Conservation (phyloP, 495 filamentous ascomycete species). For the Trichoderma virens region DNA sequence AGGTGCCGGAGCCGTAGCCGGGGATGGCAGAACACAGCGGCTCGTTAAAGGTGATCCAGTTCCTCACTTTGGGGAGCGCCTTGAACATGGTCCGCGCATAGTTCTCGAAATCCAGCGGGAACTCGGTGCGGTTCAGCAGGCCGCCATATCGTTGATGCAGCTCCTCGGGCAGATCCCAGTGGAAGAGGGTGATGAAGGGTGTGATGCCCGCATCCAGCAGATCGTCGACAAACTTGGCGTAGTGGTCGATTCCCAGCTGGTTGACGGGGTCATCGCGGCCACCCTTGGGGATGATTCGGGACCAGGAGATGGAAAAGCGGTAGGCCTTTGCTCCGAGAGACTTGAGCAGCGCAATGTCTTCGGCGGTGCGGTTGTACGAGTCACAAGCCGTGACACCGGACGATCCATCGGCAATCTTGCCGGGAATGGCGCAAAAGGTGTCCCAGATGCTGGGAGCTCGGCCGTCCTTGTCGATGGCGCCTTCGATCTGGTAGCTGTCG, state of each 20-base stretch:
- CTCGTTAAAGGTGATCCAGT: constrained; percentile 64
- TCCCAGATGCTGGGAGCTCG: constrained; percentile 72
- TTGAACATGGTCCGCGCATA: constrained; percentile 52
- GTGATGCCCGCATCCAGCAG: constrained; percentile 50
- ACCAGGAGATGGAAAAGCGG: constrained; percentile 73
- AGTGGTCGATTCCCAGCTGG: constrained; percentile 51
- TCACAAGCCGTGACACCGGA: constrained; percentile 67
- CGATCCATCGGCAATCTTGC: constrained; percentile 64
- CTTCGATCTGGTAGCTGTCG: constrained; percentile 68
- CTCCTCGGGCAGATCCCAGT: constrained; percentile 56
- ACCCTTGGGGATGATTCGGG: constrained; percentile 60
- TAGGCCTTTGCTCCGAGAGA: constrained; percentile 55
- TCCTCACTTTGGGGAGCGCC: constrained; percentile 50
- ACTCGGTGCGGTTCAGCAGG: constrained; percentile 50
- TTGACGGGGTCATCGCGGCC: constrained; percentile 56
- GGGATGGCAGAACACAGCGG: constrained; percentile 54
- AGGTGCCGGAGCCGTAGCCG: constrained; percentile 52
- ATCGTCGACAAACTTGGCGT: constrained; percentile 54
- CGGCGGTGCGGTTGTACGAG: constrained; percentile 63
- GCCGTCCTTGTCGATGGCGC: constrained; percentile 57
- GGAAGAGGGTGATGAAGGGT: constrained; percentile 56
- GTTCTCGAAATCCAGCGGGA: constrained; percentile 52
- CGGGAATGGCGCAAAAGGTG: constrained; percentile 62
- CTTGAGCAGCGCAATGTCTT: constrained; percentile 69
- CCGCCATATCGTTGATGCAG: constrained; percentile 57